These are phyloP conservation scores for Talaromyces sp. DNA, from an alignment of 2,329 filamentous ascomycete genomes.

Conservation along the genomic window DNA sequence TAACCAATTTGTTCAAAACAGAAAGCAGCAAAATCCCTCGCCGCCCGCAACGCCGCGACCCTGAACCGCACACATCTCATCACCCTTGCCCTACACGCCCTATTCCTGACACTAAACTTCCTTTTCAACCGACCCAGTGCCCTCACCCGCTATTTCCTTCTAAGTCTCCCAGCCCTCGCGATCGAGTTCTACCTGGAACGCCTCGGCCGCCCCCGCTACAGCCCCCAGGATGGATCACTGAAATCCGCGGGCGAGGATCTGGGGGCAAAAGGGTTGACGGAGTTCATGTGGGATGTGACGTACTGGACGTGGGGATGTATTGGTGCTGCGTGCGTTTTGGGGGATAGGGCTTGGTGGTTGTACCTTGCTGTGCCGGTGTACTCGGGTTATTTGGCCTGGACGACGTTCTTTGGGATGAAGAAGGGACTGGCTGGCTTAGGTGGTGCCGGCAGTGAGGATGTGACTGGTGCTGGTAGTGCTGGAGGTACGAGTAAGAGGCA, in stretches of 20 bases:
- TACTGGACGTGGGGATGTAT: constrained; percentile 89
- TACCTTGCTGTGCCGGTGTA: constrained; percentile 53
- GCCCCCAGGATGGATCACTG: constrained; percentile 62
- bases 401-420: constrained; percentile 47
- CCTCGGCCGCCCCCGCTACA: constrained; percentile 74
- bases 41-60: constrained; percentile 71
- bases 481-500: constrained; percentile 47
- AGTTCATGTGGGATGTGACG: constrained; percentile 96
- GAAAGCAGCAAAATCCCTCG: constrained; percentile 58
- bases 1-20: not conserved
- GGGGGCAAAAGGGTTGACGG: constrained; percentile 79
- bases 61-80: constrained; percentile 81
- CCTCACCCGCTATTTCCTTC: constrained; percentile 63
- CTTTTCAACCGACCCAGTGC: constrained; percentile 60
- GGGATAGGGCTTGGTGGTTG: constrained; percentile 73
- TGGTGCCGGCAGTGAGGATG: constrained; percentile 27
- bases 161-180: constrained; percentile 70
- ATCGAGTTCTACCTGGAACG: constrained; percentile 85
- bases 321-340: constrained; percentile 68
- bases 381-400: constrained; percentile 46
- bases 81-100: constrained; percentile 64
- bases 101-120: constrained; percentile 72
- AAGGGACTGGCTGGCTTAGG: constrained; percentile 44
- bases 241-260: constrained; percentile 82
- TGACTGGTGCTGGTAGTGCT: not conserved